Evolutionary conservation across 148 eudicot species (phyloP).

Genomic region (Polygonum aviculare): DNA sequence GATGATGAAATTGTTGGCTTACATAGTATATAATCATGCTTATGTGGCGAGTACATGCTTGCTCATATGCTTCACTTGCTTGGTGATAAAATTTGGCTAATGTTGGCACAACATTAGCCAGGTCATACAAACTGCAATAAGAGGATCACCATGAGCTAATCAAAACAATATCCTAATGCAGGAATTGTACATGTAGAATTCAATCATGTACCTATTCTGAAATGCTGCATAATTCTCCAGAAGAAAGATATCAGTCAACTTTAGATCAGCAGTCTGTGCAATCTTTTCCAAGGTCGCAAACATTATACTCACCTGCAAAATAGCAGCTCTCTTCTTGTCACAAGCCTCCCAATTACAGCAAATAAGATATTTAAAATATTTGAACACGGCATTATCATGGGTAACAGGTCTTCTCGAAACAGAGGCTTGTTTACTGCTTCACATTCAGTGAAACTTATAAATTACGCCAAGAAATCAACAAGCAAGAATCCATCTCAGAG

Average conservation of each 20-base stretch:
- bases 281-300: constrained; percentile 94
- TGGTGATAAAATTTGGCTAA: constrained; percentile 93
- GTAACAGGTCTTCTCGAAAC: background rate
- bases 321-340: background rate
- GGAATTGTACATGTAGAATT: constrained; percentile 8
- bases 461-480: background rate
- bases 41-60: constrained; percentile 87
- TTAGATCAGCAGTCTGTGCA: constrained; percentile 58
- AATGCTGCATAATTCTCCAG: constrained; percentile 97
- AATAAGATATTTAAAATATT: background rate
- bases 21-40: constrained; percentile 83
- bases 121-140: constrained; percentile 78
- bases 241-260: constrained; percentile 75
- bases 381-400: background rate
- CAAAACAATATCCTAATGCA: background rate
- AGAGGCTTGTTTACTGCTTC: background rate
- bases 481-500: background rate
- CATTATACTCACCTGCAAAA: constrained; percentile 76
- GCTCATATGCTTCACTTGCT: constrained; percentile 96
- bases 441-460: background rate
- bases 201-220: constrained; percentile 65
- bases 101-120: constrained; percentile 89
- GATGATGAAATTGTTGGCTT: constrained; percentile 22
- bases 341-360: background rate
- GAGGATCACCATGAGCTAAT: constrained; percentile 2